These are phyloP conservation scores for Claviceps digitariae DNA, from an alignment of 2,329 filamentous ascomycete species.

Conservation along the genomic window DNA sequence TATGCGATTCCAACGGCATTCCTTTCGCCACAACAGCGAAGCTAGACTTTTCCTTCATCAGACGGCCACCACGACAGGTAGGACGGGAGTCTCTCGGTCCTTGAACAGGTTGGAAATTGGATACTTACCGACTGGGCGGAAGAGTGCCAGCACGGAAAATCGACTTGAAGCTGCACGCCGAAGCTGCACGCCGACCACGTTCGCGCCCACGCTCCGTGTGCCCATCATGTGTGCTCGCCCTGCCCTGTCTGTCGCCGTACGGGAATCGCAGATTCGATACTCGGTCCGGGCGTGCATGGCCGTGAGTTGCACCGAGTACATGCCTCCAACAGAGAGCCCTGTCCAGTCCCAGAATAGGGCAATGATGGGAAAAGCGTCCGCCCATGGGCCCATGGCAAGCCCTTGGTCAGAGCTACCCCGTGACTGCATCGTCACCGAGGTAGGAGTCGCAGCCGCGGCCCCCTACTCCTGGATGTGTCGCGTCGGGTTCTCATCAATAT, in stretches of 20 bases:
- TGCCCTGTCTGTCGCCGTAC: neutral
- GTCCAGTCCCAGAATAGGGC: neutral
- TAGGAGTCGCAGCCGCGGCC: neutral
- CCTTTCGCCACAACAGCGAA: neutral
- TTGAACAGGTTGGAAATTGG: neutral
- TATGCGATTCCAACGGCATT: too few relatives aligned
- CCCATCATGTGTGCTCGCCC: neutral
- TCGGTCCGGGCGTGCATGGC: neutral
- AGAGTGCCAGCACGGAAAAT: neutral
- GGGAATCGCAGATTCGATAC: neutral
- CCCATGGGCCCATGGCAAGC: neutral
- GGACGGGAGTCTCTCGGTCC: neutral
- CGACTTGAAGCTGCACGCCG: neutral
- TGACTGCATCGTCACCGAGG: constrained; percentile 2
- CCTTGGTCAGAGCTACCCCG: neutral
- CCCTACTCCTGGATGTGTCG: neutral
- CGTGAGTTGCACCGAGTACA: neutral
- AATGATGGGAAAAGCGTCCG: neutral
- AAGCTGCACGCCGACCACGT: constrained; percentile 1
- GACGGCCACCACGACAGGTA: neutral
- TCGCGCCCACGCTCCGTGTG: neutral
- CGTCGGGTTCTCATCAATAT: neutral
- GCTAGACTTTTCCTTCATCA: neutral
- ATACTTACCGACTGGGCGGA: neutral
- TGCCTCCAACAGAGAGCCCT: neutral